Conservation (phyloP, 768 basidiomycete species). For the Mycena vulgaris region DNA sequence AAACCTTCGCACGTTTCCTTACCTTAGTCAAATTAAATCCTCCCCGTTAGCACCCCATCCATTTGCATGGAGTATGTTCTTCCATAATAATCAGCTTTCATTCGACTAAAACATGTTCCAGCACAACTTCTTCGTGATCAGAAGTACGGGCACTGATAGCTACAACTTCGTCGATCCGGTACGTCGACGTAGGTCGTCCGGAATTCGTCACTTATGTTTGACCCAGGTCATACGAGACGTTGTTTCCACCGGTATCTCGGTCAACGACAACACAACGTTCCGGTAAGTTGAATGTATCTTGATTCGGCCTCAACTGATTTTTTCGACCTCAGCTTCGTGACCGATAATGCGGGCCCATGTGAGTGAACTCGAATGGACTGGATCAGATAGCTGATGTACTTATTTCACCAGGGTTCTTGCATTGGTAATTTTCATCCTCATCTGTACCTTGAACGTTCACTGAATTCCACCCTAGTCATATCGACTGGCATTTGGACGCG, state of each 20-base stretch:
- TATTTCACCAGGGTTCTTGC: constrained; percentile 42
- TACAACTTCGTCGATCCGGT: constrained; percentile 64
- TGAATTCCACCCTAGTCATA: too few species aligned
- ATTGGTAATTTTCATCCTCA: too few species aligned
- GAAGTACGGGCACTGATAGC: constrained; percentile 46
- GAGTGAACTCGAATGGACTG: not conserved
- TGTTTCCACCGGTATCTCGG: constrained; percentile 50
- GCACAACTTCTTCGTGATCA: constrained; percentile 58
- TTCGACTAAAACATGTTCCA: constrained; percentile 12
- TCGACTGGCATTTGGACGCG: constrained; percentile 58
- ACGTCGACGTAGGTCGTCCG: not conserved
- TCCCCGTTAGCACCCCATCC: constrained; percentile 53
- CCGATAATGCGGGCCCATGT: constrained; percentile 54
- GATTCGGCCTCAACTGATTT: too few species aligned
- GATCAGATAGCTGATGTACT: not conserved
- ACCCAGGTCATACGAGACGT: constrained; percentile 60
- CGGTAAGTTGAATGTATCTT: constrained; percentile 39
- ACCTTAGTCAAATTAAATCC: constrained; percentile 53
- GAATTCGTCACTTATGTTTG: not conserved
- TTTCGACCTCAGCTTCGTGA: constrained; percentile 44
- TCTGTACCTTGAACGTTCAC: too few species aligned
- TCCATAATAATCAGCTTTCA: not conserved
- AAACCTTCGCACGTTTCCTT: constrained; percentile 44
- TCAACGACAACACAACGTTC: constrained; percentile 51
- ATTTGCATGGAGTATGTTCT: constrained; percentile 42